Percentiles rank a stretch among this genome's conserved stretches.
Evolutionary conservation across 1,284 basidiomycete species (phyloP).

Genomic region (Abortiporus biennis): DNA sequence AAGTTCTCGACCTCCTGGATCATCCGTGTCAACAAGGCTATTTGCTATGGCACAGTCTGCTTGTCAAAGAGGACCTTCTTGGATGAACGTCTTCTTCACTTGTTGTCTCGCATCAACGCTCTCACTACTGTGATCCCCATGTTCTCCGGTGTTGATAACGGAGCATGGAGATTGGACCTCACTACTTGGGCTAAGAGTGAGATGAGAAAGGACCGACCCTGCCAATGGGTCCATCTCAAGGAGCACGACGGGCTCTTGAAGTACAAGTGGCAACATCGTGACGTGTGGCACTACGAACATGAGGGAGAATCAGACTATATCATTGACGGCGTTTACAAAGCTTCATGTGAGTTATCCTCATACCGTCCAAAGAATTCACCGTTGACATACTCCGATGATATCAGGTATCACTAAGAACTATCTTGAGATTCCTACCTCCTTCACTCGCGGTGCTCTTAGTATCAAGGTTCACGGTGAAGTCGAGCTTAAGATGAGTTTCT

Average conservation of each 20-base stretch:
- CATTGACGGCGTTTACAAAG: constrained; percentile 18
- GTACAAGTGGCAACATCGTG: constrained; percentile 24
- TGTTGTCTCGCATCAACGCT: constrained; percentile 24
- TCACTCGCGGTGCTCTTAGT: constrained; percentile 18
- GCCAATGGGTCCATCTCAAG: constrained; percentile 24
- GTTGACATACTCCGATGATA: neutral
- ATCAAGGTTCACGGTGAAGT: constrained; percentile 24
- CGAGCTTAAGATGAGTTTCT: constrained; percentile 19
- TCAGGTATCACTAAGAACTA: constrained; percentile 26
- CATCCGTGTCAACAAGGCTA: constrained; percentile 15
- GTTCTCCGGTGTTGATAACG: constrained; percentile 21
- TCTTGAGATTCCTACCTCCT: constrained; percentile 22
- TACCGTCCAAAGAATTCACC: neutral
- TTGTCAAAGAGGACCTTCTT: constrained; percentile 24
- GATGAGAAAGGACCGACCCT: constrained; percentile 16
- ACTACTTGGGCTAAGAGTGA: constrained; percentile 23
- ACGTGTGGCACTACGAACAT: constrained; percentile 25
- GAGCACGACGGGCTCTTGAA: constrained; percentile 14
- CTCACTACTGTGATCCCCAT: constrained; percentile 26
- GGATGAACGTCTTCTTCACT: constrained; percentile 21
- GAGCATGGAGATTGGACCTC: constrained; percentile 21
- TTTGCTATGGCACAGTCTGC: constrained; percentile 25
- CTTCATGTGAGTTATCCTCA: constrained; percentile 18
- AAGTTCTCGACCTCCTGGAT: constrained; percentile 21
- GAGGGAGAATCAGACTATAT: constrained; percentile 16